phyloP scores from a whole-genome alignment of 805 yeast genomes.

The Saturnispora quitensis region DNA sequence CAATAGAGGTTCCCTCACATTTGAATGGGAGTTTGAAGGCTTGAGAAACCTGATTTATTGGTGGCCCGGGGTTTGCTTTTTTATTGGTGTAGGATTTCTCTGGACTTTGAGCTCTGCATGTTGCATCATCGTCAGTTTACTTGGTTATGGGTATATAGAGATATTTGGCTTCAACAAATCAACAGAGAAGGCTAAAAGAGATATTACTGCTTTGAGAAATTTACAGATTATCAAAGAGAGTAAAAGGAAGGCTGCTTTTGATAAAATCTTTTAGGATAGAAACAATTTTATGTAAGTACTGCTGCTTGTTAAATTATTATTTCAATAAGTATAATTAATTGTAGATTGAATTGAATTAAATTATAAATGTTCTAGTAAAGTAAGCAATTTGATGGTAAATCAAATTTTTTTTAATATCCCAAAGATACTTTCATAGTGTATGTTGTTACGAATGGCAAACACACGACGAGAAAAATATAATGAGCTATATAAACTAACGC shows the following conservation, averaged over 20 bases:
- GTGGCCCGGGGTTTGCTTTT: conserved; percentile 15
- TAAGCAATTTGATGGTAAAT: not conserved
- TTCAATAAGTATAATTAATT: not conserved
- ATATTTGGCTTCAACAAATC: not conserved
- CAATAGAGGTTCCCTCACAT: conserved; percentile 5
- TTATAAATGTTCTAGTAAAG: not conserved
- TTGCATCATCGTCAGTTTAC: conserved; percentile 8
- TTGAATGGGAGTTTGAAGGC: conserved; percentile 11
- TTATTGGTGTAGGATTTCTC: conserved; percentile 9
- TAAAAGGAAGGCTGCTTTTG: not conserved
- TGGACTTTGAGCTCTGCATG: conserved; percentile 8
- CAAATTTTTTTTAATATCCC: conserved; percentile 20
- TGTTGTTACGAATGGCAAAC: conserved; percentile 68
- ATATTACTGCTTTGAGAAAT: conserved; percentile 1
- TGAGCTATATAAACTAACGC: conserved; percentile 70
- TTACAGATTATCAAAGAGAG: conserved; percentile 4
- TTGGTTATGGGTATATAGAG: conserved; percentile 2
- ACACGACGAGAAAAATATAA: conserved; percentile 56
- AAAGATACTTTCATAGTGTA: conserved; percentile 51
- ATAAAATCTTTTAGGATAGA: not conserved
- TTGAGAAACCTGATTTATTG: conserved; percentile 14
- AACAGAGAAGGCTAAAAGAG: not conserved
- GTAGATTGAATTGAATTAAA: not conserved
- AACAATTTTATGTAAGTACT: too few relatives aligned
- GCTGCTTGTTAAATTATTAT: too few relatives aligned